These are phyloP conservation scores for Pythium dissimile DNA, from an alignment of 352 stramenopile species.

Conservation along the genomic window DNA sequence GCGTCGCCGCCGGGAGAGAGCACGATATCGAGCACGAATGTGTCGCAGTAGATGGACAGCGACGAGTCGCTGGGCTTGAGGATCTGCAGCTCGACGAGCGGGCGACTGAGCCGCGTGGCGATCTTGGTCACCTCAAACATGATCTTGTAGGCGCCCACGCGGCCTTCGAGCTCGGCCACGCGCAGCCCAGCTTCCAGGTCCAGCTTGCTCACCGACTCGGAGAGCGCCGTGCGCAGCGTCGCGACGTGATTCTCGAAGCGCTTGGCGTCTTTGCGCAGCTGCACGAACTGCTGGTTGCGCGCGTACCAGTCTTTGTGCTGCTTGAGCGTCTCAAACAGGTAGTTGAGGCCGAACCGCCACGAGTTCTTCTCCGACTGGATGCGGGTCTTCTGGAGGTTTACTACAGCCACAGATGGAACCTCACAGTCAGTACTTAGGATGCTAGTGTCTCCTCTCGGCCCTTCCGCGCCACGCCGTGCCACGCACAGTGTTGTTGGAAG, in stretches of 20 bases:
- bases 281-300: slow-evolving; percentile 87
- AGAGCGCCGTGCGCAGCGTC: slow-evolving; percentile 63
- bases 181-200: slow-evolving; percentile 78
- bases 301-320: slow-evolving; percentile 88
- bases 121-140: slow-evolving; percentile 90
- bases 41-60: slow-evolving; percentile 86
- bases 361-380: slow-evolving; percentile 84
- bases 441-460: too few species aligned
- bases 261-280: slow-evolving; percentile 81
- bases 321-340: slow-evolving; percentile 87
- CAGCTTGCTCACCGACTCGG: slow-evolving; percentile 80
- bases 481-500: slow-evolving; percentile 73
- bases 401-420: slow-evolving; percentile 21
- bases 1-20: slow-evolving; percentile 36
- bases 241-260: slow-evolving; percentile 74
- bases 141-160: slow-evolving; percentile 84
- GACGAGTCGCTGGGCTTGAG: slow-evolving; percentile 84
- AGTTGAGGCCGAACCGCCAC: slow-evolving; percentile 87
- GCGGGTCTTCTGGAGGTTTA: slow-evolving; percentile 68
- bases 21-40: slow-evolving; percentile 85
- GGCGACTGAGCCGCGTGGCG: slow-evolving; percentile 76
- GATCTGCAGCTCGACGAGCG: slow-evolving; percentile 83
- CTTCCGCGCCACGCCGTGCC: too few species aligned
- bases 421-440: background rate
- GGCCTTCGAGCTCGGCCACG: slow-evolving; percentile 80